These are phyloP conservation scores for Salix suchowensis DNA, from an alignment of 345 rosid species.

Conservation along the genomic window DNA sequence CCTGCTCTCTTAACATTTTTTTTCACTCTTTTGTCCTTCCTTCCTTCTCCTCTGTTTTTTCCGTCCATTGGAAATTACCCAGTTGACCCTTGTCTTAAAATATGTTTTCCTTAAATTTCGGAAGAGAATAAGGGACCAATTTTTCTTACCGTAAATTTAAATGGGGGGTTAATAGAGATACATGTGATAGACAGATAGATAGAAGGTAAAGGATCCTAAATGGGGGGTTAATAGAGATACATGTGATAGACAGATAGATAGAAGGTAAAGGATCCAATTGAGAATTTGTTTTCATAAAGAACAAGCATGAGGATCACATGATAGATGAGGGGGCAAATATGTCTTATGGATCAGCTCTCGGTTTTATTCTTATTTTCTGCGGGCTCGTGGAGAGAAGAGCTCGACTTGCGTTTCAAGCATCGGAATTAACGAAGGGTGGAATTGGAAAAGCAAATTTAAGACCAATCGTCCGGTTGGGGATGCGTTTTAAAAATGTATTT, in stretches of 20 bases:
- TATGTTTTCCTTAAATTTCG: too few relatives aligned
- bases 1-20: too few relatives aligned
- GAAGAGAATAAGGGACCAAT: not conserved
- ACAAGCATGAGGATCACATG: not conserved
- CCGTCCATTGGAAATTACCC: not conserved
- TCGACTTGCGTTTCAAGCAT: not conserved
- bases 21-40: too few relatives aligned
- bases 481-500: too few relatives aligned
- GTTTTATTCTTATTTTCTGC: too few relatives aligned
- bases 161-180: too few relatives aligned
- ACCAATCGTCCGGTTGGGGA: fast-evolving
- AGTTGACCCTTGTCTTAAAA: not conserved
- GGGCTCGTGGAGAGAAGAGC: not conserved
- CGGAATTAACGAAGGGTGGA: constrained; percentile 15
- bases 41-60: too few relatives aligned
- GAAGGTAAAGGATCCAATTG: not conserved
- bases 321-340: not conserved
- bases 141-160: too few relatives aligned
- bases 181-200: too few relatives aligned
- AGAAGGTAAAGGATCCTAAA: too few relatives aligned
- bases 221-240: too few relatives aligned
- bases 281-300: not conserved
- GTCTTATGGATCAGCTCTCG: not conserved
- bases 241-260: too few relatives aligned
- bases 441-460: not conserved